Base-by-base conservation (phyloP, 768 basidiomycete species). In the Mycena alexandri region DNA sequence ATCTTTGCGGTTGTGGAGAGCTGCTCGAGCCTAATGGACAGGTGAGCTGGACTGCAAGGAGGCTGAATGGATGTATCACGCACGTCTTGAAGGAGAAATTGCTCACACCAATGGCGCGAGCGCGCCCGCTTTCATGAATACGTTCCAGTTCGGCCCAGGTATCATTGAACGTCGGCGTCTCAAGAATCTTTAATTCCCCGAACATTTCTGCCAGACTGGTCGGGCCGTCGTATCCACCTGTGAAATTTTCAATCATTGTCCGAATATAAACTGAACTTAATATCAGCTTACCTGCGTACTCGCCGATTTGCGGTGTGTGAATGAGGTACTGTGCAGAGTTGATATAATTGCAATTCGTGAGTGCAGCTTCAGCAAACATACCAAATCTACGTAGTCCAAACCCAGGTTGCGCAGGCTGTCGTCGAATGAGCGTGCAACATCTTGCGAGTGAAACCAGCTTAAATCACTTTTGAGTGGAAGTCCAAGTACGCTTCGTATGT, bases 1-100 rank as follows among this genome's bases (percentile, higher is more conserved):
- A 85, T 68, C 65, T 82, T 83, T 0, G 83, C 81, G 0, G 79
- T 81, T 59, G 76, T 77, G 22, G 81, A 71, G 10, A 85, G 77
- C 41, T 81, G 71, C 43, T 82, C 78, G 13, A 83, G 74, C 17
- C 82, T 83, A 38, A 29, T 14, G 38, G 11, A 38, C 11, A 38
- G 4, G 38, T 38, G 11, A 14, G 14, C 9, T 38, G 11, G 14
- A 38, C 3, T 10, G 38, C 38, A 10, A 5, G 5, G 7, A 36
- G 7, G 4, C 38, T 38, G 38, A 14, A 38, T 10, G 38, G 10
- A 38, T 29, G 29, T 38, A 36, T 3, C 10, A 74, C 82, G 19
- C 59, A 87, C 85, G 80, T 87, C 70, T 87, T 86, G 61, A 87
- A 76, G 5, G 85, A 86, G 71, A 89, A 89, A 74, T 90, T 90